These are phyloP conservation scores for Pythium brachiatum DNA, from an alignment of 352 stramenopile genomes.

Conservation along the genomic window DNA sequence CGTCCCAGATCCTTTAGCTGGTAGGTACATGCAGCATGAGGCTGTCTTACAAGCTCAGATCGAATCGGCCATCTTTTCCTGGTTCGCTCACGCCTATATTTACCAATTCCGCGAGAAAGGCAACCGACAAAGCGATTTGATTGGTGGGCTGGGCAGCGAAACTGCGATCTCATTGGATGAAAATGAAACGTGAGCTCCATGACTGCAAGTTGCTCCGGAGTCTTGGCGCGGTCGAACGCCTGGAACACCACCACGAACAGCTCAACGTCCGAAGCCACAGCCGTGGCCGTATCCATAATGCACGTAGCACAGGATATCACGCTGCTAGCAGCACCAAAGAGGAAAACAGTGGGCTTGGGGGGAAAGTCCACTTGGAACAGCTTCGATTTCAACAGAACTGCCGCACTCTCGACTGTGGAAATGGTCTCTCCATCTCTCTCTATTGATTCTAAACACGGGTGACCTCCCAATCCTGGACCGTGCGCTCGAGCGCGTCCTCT, in stretches of 20 bases:
- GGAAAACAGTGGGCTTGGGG: no score
- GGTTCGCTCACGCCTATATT: neutral
- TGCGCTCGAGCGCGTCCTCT: slow-evolving; percentile 78
- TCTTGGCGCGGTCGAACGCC: no score
- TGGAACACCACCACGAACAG: no score
- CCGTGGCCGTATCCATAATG: no score
- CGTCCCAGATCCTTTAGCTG: neutral
- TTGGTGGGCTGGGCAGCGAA: neutral
- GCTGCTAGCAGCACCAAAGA: no score
- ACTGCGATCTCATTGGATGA: neutral
- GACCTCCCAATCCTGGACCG: slow-evolving; percentile 74
- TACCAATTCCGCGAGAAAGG: neutral
- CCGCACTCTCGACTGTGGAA: neutral
- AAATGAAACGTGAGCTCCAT: neutral
- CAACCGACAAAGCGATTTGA: neutral
- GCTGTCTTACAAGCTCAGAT: slow-evolving; percentile 4
- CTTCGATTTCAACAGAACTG: neutral
- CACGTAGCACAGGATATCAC: no score
- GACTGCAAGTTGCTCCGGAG: neutral
- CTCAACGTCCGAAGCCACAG: no score
- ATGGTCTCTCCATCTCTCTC: slow-evolving; percentile 4
- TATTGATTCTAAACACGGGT: slow-evolving; percentile 50
- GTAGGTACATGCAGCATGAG: neutral
- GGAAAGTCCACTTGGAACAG: neutral
- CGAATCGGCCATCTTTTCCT: neutral